These are phyloP conservation scores for Bipolaris sorokiniana DNA, from an alignment of 2,329 filamentous ascomycete species.

Conservation along the genomic window DNA sequence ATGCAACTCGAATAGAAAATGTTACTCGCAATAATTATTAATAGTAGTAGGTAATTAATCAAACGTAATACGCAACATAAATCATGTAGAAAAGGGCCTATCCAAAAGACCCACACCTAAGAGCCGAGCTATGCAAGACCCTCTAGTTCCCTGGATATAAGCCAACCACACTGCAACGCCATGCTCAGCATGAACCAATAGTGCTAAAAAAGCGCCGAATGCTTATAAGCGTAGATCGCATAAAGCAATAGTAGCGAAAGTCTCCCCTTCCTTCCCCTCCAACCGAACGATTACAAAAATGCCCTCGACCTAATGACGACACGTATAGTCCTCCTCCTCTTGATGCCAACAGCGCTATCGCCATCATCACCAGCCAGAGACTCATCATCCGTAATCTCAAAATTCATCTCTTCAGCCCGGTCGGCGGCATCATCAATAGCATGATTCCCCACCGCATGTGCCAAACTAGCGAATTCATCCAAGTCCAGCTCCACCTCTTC, in stretches of 20 bases:
- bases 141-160: slow-evolving; percentile 7
- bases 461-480: slow-evolving; percentile 10
- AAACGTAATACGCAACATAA: slow-evolving; percentile 1
- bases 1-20: too few relatives aligned
- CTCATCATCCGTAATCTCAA: slow-evolving; percentile 30
- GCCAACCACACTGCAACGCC: slow-evolving; percentile 2
- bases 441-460: slow-evolving; percentile 6
- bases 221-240: background rate
- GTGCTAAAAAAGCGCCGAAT: background rate
- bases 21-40: background rate
- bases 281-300: slow-evolving; percentile 33
- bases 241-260: background rate
- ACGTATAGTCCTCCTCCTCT: slow-evolving; percentile 39
- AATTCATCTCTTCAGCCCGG: slow-evolving; percentile 24
- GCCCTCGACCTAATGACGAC: slow-evolving; percentile 45
- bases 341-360: slow-evolving; percentile 25
- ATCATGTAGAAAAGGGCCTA: slow-evolving; percentile 1
- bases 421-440: background rate
- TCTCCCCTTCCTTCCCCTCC: background rate
- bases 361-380: slow-evolving; percentile 23
- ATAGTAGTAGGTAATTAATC: background rate
- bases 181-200: background rate
- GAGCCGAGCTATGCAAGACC: background rate
- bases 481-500: slow-evolving; percentile 18
- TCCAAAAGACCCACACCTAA: background rate